Base-by-base conservation (phyloP, 2,329 filamentous ascomycete genomes). In the Fusarium palustre region DNA sequence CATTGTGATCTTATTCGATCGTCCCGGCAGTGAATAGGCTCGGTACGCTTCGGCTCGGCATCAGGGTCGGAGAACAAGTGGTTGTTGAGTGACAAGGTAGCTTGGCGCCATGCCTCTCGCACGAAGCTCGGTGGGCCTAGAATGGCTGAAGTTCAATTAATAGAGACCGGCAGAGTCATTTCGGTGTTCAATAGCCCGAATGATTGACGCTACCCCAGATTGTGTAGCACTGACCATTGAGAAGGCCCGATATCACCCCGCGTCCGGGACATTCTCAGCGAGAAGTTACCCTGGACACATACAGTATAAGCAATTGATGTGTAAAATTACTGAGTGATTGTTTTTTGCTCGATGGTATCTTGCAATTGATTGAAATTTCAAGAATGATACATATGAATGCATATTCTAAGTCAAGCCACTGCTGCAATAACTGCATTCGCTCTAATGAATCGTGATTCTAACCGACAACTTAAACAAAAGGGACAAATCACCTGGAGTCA, bases 21-120 rank as follows among this genome's bases (percentile, higher is more conserved):
- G 0, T 20, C 7, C 15, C 34, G 48, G 33, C 7, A 25, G 18
- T 34, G 7, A 5, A 25, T 25, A 49, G 31, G 31, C 47, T 50
- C 33, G 33, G 48, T 13, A 52, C 34, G 48, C 13, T 41, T 52
- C 48, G 48, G 48, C 2, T 52, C 34, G 48, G 48, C 8, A 39
- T 28, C 48, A 12, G 7, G 3, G 22, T 30, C 10, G 34, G 12
- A n/a, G 12, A 24, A 36, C 12, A 22, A 52, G 34, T 7, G 3
- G n/a, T 28, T 11, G 2, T 7, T 15, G 48, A 28, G 48, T 18
- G 15, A 13, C 48, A 52, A 39, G 4, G 24, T 2, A 22, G 2
- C 24, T 52, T 30, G 9, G 12, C 24, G 13, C 48, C 28, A 52
- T 39, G 7, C 24, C 22, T 20, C 31, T 28, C 3, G 12, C 3